phyloP scores from a whole-genome alignment of 2,329 filamentous ascomycete genomes.

The Pseudopyricularia javanii region DNA sequence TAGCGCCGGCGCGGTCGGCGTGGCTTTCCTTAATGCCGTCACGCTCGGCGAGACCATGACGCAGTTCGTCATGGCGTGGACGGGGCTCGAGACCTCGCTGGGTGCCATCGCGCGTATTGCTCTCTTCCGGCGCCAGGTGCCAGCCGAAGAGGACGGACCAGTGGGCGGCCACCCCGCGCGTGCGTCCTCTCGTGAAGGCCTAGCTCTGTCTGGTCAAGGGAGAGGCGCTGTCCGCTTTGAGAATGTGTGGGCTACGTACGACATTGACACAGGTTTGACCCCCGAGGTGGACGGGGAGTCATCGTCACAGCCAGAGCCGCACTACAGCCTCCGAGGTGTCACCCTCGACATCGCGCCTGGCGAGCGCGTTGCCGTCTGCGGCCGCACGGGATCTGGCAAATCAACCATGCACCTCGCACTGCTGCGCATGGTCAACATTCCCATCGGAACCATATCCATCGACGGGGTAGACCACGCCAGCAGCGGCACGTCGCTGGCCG shows the following conservation, averaged over 20 bases:
- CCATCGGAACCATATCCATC: conserved; percentile 27
- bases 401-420: conserved; percentile 22
- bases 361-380: conserved; percentile 21
- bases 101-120: conserved; percentile 43
- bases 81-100: conserved; percentile 42
- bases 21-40: conserved; percentile 3
- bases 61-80: conserved; percentile 36
- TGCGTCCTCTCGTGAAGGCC: background rate
- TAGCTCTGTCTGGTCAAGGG: conserved; percentile 2
- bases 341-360: conserved; percentile 38
- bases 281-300: background rate
- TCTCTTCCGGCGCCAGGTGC: conserved; percentile 31
- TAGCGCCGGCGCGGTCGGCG: conserved; percentile 2
- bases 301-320: conserved; percentile 27
- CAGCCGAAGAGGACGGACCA: conserved; percentile 4
- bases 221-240: conserved; percentile 3
- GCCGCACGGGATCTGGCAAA: conserved; percentile 19
- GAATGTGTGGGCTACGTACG: conserved; percentile 3
- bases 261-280: background rate
- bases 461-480: conserved; percentile 26
- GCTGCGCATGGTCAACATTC: conserved; percentile 32
- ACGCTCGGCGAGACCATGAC: conserved; percentile 21
- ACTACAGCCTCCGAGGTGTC: conserved; percentile 56
- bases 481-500: too few relatives aligned
- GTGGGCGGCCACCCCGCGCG: background rate